These are phyloP conservation scores for Penicillium griseofulvum DNA, from an alignment of 2,329 filamentous ascomycete genomes.

Conservation along the genomic window DNA sequence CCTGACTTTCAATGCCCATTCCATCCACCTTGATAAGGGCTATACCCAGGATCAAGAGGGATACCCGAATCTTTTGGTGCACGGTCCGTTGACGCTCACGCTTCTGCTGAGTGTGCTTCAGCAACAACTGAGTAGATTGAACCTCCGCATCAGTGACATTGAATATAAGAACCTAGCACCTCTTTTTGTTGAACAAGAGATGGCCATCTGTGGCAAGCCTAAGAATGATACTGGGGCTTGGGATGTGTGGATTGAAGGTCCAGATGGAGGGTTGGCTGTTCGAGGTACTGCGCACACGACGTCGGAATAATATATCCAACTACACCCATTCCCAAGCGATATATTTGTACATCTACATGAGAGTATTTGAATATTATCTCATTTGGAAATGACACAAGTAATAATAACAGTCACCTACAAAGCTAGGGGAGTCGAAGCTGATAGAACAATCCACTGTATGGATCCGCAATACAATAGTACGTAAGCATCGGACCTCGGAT, in stretches of 20 bases:
- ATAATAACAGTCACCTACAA: neutral
- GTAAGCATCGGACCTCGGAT: constrained; percentile 15
- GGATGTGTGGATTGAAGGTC: constrained; percentile 66
- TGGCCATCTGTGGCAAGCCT: constrained; percentile 66
- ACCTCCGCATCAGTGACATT: constrained; percentile 53
- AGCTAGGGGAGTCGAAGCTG: neutral
- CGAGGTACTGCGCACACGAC: constrained; percentile 50
- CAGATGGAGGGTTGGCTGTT: constrained; percentile 61
- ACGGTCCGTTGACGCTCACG: constrained; percentile 77
- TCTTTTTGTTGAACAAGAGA: constrained; percentile 69
- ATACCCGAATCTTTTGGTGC: constrained; percentile 72
- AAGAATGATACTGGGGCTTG: constrained; percentile 47
- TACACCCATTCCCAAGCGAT: neutral
- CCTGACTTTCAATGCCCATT: constrained; percentile 87
- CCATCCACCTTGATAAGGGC: constrained; percentile 76
- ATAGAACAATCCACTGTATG: neutral
- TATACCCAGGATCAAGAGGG: constrained; percentile 72
- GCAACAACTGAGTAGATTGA: constrained; percentile 48
- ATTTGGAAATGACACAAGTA: neutral
- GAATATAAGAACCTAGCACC: constrained; percentile 81
- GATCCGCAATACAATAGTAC: neutral
- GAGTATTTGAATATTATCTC: neutral
- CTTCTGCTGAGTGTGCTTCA: constrained; percentile 70
- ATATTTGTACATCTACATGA: neutral
- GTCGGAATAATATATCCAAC: neutral